A percentile compares a stretch with the other conserved stretches of the same genome.
These are phyloP conservation scores for Mangifera indica DNA, from an alignment of 345 rosid genomes.

Conservation along the genomic window DNA sequence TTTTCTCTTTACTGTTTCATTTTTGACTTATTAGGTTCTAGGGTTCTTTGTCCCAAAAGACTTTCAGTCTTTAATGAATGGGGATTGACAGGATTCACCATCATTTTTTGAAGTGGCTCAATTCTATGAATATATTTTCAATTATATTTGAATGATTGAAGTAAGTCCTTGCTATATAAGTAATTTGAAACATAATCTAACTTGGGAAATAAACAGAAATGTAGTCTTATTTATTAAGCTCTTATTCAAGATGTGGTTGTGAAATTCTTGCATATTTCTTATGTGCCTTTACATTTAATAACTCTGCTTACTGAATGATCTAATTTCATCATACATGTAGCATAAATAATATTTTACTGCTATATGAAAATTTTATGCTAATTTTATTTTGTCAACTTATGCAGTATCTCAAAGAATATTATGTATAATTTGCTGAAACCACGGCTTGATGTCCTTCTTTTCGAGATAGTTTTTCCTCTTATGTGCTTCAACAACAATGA, in stretches of 20 bases:
- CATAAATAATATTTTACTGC: not conserved
- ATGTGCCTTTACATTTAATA: not conserved
- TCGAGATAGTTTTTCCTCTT: slow-evolving; percentile 96
- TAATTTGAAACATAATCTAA: not conserved
- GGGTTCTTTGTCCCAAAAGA: not conserved
- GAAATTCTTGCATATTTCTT: not conserved
- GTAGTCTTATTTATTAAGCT: not conserved
- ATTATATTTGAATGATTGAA: not conserved
- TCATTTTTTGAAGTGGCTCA: not conserved
- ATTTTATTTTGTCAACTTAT: slow-evolving; percentile 14
- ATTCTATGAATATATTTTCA: not conserved
- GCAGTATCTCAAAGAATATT: slow-evolving; percentile 81
- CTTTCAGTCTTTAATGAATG: too few relatives aligned
- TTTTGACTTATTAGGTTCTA: not conserved
- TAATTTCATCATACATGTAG: not conserved
- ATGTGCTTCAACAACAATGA: slow-evolving; percentile 97
- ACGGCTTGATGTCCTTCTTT: slow-evolving; percentile 80
- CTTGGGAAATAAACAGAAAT: not conserved
- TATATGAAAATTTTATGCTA: not conserved
- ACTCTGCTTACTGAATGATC: not conserved
- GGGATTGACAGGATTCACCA: not conserved
- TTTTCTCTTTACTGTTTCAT: not conserved
- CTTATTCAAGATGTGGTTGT: not conserved
- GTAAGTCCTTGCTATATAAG: not conserved
- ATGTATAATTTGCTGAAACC: slow-evolving; percentile 87